Evolutionary conservation across 805 yeast genomes (phyloP), one percentile per base, ranked within the genome.

Genomic region (Candida coleopterorum): DNA sequence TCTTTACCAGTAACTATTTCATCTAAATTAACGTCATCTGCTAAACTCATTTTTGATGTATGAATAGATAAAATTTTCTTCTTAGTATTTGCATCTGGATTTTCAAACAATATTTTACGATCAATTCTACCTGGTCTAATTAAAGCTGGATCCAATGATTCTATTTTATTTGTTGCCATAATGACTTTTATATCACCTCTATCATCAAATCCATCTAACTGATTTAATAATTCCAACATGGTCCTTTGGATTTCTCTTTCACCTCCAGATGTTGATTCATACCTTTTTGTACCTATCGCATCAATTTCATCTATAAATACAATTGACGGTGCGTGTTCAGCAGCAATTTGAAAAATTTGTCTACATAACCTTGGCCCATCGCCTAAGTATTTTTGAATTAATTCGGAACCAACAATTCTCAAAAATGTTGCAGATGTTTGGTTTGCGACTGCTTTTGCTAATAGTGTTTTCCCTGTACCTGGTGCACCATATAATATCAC

Each of bases 281-380:
- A 89, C 62, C 99, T 81, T 61, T 90, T 90, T n/a, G 95, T 85
- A 63, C 98, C 99, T 57, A 93, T 93, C 30, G 99, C 97, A 64
- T 93, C 98, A 55, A 93, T 90, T 68, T 93, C 98, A 67, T 93
- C 98, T 47, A 93, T 93, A 55, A 93, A 93, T 25, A 93, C 96
- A 66, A 93, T 93, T n/a, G 96, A 81, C 25, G 98, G 98, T 0
- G 98, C 96, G 60, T 88, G 82, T 47, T 93, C 98, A 18, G 89
- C 93, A 2, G 98, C 98, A 32, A 88, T 85, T 62, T 89, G 94
- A 74, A 93, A 93, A 41, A 93, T 79, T 53, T 94, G 97, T 58
- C 98, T 74, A 58, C 87, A 80, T 51, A 93, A 74, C 50, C 97
- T 77, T 37, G 98, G 97, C 41, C 98, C 98, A 60, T 93, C 98